These are phyloP conservation scores for Fusarium globosum DNA, from an alignment of 2,329 filamentous ascomycete species.

Conservation along the genomic window DNA sequence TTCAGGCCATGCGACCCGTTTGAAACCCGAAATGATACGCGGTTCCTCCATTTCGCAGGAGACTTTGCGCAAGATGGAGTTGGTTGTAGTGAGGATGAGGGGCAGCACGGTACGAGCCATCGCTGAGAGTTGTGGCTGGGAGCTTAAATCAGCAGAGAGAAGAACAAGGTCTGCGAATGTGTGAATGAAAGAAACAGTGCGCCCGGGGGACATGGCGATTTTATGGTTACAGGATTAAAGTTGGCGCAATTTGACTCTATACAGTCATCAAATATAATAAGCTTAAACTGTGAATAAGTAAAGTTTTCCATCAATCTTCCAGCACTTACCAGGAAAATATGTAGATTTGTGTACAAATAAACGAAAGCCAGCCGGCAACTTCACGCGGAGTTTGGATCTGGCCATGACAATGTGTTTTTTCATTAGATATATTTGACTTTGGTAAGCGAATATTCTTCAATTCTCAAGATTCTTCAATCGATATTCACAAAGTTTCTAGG, in stretches of 20 bases:
- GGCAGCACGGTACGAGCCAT: neutral
- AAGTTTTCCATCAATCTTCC: fast-evolving
- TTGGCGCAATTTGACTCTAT: too few species aligned
- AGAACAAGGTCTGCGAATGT: neutral
- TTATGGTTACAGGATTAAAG: neutral
- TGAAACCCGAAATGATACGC: neutral
- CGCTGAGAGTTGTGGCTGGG: neutral
- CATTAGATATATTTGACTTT: too few species aligned
- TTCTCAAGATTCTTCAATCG: too few species aligned
- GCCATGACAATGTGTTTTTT: neutral
- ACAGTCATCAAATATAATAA: fast-evolving
- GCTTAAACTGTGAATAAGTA: neutral
- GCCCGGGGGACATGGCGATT: neutral
- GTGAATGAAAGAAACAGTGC: neutral
- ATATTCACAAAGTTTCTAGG: too few species aligned
- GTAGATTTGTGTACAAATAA: neutral
- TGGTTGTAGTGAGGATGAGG: neutral
- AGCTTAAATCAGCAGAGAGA: fast-evolving
- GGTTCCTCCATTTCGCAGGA: fast-evolving
- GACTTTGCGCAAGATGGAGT: neutral
- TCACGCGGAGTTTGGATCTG: neutral
- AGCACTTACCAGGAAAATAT: neutral
- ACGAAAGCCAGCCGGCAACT: neutral
- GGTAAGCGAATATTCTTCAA: too few species aligned
- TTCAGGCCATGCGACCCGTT: neutral